Evolutionary conservation across 1,139 yeast genomes (phyloP).

Genomic region (Diutina siamensis): DNA sequence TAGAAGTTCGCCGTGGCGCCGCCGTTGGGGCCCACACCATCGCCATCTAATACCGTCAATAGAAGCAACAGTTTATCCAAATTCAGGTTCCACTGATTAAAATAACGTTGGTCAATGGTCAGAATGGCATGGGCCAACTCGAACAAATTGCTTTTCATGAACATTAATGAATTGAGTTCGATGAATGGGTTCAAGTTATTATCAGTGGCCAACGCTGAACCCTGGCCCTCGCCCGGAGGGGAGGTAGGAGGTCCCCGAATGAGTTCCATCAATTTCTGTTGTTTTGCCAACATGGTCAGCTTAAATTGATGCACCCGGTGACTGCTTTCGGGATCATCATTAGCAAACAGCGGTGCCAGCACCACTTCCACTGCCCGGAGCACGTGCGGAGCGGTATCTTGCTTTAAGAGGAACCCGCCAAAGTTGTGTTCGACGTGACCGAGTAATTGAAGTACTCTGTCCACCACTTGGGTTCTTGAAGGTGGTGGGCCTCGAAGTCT

Average conservation of each 20-base stretch:
- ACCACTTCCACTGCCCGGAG: slow-evolving; percentile 24
- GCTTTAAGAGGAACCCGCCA: slow-evolving; percentile 27
- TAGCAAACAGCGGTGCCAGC: slow-evolving; percentile 7
- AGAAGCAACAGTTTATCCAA: slow-evolving; percentile 32
- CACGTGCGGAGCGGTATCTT: slow-evolving; percentile 30
- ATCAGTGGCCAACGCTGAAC: neutral
- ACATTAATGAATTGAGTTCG: slow-evolving; percentile 24
- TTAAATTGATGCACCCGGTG: slow-evolving; percentile 16
- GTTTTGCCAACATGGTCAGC: slow-evolving; percentile 22
- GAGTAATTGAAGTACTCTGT: slow-evolving; percentile 15
- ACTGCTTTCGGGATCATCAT: neutral
- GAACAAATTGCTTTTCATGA: slow-evolving; percentile 22
- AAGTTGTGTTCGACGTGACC: slow-evolving; percentile 24
- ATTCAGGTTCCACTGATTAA: slow-evolving; percentile 65
- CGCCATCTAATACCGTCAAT: slow-evolving; percentile 19
- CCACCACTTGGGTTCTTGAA: slow-evolving; percentile 8
- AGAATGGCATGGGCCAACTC: slow-evolving; percentile 46
- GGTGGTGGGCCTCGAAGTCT: slow-evolving; percentile 13
- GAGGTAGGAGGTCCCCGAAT: slow-evolving; percentile 10
- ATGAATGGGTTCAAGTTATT: slow-evolving; percentile 16
- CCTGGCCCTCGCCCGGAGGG: neutral
- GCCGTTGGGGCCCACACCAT: slow-evolving; percentile 12
- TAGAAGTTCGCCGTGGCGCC: slow-evolving; percentile 15
- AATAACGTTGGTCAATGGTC: slow-evolving; percentile 45
- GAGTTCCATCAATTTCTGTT: slow-evolving; percentile 23